Evolutionary conservation across 306 rosid genomes (phyloP).

Genomic region (Dryas alaskensis): DNA sequence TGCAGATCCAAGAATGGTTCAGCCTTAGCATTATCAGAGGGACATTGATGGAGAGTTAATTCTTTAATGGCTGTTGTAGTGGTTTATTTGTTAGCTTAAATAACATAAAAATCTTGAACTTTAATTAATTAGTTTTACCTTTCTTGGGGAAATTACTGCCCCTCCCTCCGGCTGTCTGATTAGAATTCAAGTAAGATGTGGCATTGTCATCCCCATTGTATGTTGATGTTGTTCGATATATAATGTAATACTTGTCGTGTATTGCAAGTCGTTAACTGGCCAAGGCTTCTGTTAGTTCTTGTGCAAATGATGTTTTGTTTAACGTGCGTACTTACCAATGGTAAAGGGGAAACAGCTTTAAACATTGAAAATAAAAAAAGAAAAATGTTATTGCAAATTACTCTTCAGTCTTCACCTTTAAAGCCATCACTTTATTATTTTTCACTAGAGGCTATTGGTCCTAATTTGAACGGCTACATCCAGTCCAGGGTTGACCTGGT

Average conservation of each 20-base stretch:
- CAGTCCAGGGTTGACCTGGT: too few relatives aligned
- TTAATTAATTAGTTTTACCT: not conserved
- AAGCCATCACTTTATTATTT: too few relatives aligned
- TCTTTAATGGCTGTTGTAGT: not conserved
- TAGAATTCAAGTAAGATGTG: conserved; percentile 14
- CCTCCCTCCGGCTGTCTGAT: conserved; percentile 8
- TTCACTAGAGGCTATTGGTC: too few relatives aligned
- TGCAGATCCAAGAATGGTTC: conserved; percentile 44
- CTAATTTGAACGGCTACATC: too few relatives aligned
- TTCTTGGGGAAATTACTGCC: not conserved
- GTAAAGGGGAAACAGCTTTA: too few relatives aligned
- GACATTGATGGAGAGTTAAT: conserved; percentile 7
- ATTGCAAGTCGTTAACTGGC: not conserved
- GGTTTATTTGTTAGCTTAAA: not conserved
- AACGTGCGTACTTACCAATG: too few relatives aligned
- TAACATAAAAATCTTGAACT: too few relatives aligned
- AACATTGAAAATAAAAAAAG: too few relatives aligned
- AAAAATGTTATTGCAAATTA: too few relatives aligned
- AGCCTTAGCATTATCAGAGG: conserved; percentile 27
- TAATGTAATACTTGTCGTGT: not conserved
- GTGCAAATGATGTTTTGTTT: too few relatives aligned
- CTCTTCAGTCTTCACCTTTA: too few relatives aligned
- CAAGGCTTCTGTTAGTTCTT: not conserved
- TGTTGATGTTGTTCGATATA: not conserved
- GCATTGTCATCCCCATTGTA: not conserved